Evolutionary conservation across 768 basidiomycete genomes (phyloP), one percentile per base, ranked within the genome.

Genomic region (Tephrocybe sp.): DNA sequence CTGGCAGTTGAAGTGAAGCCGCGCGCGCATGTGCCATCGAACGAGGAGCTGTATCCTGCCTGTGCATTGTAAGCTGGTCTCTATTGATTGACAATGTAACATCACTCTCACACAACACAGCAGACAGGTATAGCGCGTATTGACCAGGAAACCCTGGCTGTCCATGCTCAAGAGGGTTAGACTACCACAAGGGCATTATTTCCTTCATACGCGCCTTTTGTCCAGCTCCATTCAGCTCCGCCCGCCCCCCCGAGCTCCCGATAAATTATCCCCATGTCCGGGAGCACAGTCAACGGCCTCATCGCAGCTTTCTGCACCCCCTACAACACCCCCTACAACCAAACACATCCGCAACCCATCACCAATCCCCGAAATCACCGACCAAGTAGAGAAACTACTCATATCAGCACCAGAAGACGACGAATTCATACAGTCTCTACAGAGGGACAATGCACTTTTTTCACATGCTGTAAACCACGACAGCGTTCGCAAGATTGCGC

Each of bases 151-250:
- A 45, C 55, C 62, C 76, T 75, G 76, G 74, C 78, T 81, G 83
- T 83, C 81, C 81, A 88, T 88, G 86, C 85, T 83, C 71, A 81
- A 78, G 81, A 80, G 79, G 72, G 76, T 72, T 64, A 68, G 75
- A 63, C 72, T 77, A 70, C 69, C 75, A 68, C 74, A 70, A 72
- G 80, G 78, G 71, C 76, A 70, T 68, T 74, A 75, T 70, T 66
- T 80, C 67, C 72, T 76, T 58, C 73, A 71, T 56, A 68, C 67
- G 57, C 53, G 64, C 61, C 18, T 63, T 61, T 57, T 62, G 34
- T 45, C 52, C 46, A 50, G 48, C 60, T 62, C 52, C 61, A 51
- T 46, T 43, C 41, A 53, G 39, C 45, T 40, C 54, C 32, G 36
- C 44, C 40, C 50, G 38, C 51, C 46, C 26, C 48, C 39, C 44